Evolutionary conservation across 257 asterid genomes (phyloP).

Genomic region (Datura wrightii): DNA sequence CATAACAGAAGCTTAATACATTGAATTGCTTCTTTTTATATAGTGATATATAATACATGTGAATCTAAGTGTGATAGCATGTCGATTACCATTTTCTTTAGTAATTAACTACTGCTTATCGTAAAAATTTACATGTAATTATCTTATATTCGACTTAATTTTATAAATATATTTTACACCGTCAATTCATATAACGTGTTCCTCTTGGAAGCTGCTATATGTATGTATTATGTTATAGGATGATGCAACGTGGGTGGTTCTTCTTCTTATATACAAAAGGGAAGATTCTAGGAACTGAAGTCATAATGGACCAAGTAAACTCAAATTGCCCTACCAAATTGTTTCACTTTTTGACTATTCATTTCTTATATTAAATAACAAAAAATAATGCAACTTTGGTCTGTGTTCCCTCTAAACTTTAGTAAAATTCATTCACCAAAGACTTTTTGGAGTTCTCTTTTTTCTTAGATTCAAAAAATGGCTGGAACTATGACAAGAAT

Average conservation of each 20-base stretch:
- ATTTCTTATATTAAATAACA: background rate
- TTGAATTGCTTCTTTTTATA: no score
- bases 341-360: constrained; percentile 24
- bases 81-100: background rate
- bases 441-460: background rate
- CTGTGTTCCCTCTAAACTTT: background rate
- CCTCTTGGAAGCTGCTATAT: background rate
- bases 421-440: background rate
- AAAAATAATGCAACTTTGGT: background rate
- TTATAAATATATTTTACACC: background rate
- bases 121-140: background rate
- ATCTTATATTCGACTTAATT: background rate
- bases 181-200: background rate
- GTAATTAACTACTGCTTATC: background rate
- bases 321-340: background rate
- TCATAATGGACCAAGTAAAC: background rate
- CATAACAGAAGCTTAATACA: no score
- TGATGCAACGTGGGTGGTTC: background rate
- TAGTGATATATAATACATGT: no score
- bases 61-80: background rate
- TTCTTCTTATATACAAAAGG: background rate
- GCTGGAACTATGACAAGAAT: constrained; percentile 14
- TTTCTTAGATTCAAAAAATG: background rate
- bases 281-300: background rate
- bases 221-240: background rate